A percentile compares a stretch with the other conserved stretches of the same genome.
These are phyloP conservation scores for Areca catechu DNA, from an alignment of 176 grass and related monocot species.

Conservation along the genomic window DNA sequence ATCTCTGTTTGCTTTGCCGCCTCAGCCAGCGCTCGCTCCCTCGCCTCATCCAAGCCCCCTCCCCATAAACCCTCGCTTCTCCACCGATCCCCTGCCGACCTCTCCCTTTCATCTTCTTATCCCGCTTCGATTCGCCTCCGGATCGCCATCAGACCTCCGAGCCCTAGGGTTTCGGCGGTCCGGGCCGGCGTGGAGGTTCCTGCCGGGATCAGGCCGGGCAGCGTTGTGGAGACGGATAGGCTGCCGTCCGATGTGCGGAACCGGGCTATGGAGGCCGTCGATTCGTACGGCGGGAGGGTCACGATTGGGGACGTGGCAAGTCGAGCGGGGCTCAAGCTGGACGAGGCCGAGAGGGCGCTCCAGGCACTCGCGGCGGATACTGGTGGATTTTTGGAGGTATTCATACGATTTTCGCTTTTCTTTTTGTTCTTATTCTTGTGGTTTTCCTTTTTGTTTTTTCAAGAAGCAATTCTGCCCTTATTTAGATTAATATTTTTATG, in stretches of 20 bases:
- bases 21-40: conserved; percentile 18
- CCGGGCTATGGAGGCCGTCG: conserved; percentile 70
- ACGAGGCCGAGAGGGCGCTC: conserved; percentile 70
- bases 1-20: conserved; percentile 33
- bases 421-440: not conserved
- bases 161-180: conserved; percentile 12
- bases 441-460: not conserved
- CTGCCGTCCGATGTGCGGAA: conserved; percentile 74
- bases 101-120: conserved; percentile 13
- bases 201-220: conserved; percentile 42
- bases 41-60: conserved; percentile 12
- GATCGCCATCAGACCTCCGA: conserved; percentile 14
- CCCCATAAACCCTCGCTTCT: conserved; percentile 22
- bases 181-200: conserved; percentile 40
- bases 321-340: conserved; percentile 62
- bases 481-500: no score
- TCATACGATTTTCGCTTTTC: not conserved
- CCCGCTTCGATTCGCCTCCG: conserved; percentile 2
- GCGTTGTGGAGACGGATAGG: conserved; percentile 77
- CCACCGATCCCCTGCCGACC: conserved; percentile 17
- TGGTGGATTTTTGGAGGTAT: conserved; percentile 91
- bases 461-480: no score
- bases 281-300: conserved; percentile 68
- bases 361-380: conserved; percentile 92
- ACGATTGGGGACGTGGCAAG: conserved; percentile 81